Base-by-base conservation (phyloP, 2,329 filamentous ascomycete species). In the Immersiporthe knoxdaviesiana region DNA sequence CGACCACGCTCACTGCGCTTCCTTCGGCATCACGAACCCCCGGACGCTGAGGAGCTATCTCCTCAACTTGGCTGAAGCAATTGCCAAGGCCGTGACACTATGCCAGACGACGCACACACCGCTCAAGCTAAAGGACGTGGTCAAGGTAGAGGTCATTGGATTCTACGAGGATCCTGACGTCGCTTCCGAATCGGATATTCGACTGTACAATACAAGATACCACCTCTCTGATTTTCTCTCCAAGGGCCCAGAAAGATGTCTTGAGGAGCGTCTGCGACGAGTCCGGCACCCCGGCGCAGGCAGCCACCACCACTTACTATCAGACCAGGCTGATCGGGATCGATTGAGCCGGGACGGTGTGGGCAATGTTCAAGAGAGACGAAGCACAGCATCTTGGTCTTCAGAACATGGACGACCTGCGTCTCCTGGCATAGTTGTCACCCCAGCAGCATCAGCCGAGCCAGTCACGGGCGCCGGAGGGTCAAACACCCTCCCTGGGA, bases 131-230 rank as follows among this genome's bases (percentile, higher is more conserved):
- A 82, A 85, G 59, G 80, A 83, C 30, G 83, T 84, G 59, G 85
- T 89, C 50, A 84, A 83, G 64, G 81, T 90, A 3, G 88, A 90
- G 72, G 74, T 86, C 11, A 83, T 85, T 63, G 88, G 87, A 0
- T 90, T 90, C 74, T 90, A 89, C 68, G 86, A 88, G 61, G 86
- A 89, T 61, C 77, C 80, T 0, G 79, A 83, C 8, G 76, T 76
- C 3, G 76, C 76, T 39, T 70, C 74, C 18, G 76, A 77, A 1
- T 78, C 78, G 0, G 81, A 80, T 0, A 80, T 86, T 4, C 79
- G 86, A 3, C 78, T 87, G 0, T 86, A 87, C 79, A 81, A 86
- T 58, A 83, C 83, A 27, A 81, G 84, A 71, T 71, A 86, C 68
- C 78, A 84, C n/a, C 77, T 88, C 35, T 74, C 81, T 67, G 83